These are phyloP conservation scores for Diaporthe citri DNA, from an alignment of 2,329 filamentous ascomycete species.

Conservation along the genomic window DNA sequence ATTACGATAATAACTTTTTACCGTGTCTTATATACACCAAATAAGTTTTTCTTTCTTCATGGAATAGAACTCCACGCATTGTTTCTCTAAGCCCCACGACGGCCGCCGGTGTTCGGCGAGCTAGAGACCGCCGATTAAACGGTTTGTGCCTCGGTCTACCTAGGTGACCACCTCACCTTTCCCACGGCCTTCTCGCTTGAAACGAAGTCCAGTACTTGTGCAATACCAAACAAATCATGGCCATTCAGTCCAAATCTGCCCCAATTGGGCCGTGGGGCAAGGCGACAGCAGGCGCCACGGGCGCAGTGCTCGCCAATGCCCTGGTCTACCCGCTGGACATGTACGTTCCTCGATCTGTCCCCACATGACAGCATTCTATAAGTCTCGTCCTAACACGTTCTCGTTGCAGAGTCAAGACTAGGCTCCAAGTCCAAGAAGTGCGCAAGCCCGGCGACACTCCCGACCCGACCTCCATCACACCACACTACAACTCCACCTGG, in stretches of 20 bases:
- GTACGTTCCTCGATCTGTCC: conserved; percentile 61
- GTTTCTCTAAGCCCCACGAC: conserved; percentile 23
- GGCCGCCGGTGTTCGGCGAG: conserved; percentile 38
- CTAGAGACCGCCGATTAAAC: conserved; percentile 23
- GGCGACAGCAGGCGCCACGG: conserved; percentile 91
- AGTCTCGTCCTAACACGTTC: conserved; percentile 49
- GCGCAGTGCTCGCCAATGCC: conserved; percentile 94
- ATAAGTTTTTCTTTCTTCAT: background rate
- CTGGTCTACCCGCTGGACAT: conserved; percentile 97
- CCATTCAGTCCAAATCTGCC: conserved; percentile 72
- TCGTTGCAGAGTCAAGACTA: conserved; percentile 85
- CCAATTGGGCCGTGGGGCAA: conserved; percentile 91
- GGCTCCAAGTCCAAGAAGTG: conserved; percentile 94
- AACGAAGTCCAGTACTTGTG: background rate
- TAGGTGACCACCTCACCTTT: background rate
- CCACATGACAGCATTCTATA: background rate
- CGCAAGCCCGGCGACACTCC: conserved; percentile 61
- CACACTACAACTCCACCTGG: conserved; percentile 87
- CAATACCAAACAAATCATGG: conserved; percentile 65
- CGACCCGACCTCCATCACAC: conserved; percentile 61
- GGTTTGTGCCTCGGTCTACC: conserved; percentile 68
- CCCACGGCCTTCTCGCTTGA: background rate
- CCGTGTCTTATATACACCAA: background rate
- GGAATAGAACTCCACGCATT: conserved; percentile 8
- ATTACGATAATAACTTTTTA: background rate